A percentile compares a stretch with the other conserved stretches of the same genome.
Evolutionary conservation across 108 stramenopile genomes (phyloP).

Genomic region (Fistulifera pelliculosa): DNA sequence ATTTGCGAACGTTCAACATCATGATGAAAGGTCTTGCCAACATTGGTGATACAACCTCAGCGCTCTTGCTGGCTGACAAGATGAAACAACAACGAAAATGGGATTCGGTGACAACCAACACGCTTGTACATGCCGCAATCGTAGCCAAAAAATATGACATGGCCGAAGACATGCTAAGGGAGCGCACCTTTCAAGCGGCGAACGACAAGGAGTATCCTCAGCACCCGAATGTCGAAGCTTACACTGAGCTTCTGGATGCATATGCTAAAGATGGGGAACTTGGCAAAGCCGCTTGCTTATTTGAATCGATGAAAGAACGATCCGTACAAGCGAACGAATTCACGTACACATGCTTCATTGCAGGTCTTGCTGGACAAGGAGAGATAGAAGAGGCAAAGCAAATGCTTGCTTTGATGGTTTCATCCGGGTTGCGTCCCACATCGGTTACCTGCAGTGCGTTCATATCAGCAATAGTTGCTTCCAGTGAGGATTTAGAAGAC

Average conservation of each 20-base stretch:
- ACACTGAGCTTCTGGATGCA: constrained; percentile 67
- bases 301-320: constrained; percentile 50
- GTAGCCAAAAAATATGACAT: constrained; percentile 42
- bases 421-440: constrained; percentile 13
- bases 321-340: constrained; percentile 62
- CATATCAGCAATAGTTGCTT: constrained; percentile 50
- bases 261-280: constrained; percentile 56
- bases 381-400: constrained; percentile 49
- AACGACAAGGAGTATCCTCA: not conserved
- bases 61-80: constrained; percentile 33
- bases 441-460: constrained; percentile 60
- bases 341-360: constrained; percentile 67
- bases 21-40: constrained; percentile 68
- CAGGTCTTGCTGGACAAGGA: constrained; percentile 46
- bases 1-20: constrained; percentile 65
- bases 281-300: constrained; percentile 35
- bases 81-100: constrained; percentile 40
- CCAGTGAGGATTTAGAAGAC: constrained; percentile 8
- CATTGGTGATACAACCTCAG: constrained; percentile 27
- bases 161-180: constrained; percentile 46
- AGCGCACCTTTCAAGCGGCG: constrained; percentile 20
- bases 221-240: constrained; percentile 82
- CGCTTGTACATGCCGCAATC: constrained; percentile 66
- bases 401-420: constrained; percentile 41
- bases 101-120: constrained; percentile 79